Base-by-base conservation (phyloP, 2,329 filamentous ascomycete species). In the Aspergillaceae sp. region DNA sequence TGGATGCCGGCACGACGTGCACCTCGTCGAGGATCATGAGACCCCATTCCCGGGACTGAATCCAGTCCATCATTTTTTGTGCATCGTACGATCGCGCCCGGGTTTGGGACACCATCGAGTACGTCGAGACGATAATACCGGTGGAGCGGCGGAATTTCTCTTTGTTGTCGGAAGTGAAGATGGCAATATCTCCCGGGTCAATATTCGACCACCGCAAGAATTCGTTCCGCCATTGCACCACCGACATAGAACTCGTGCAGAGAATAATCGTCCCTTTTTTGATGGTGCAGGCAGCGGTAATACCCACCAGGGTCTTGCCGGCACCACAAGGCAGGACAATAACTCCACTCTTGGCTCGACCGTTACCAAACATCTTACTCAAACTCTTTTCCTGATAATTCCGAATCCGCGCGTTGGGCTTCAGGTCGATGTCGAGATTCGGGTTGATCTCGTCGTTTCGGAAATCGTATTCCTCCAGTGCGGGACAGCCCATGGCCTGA, bases 171-270 rank as follows among this genome's bases (percentile, higher is more conserved):
- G 90, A 91, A 0, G 92, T 96, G 66, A 98, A 98, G 45, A 94
- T 83, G 29, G 90, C 88, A 59, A 98, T 90, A 60, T 96, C 89
- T 55, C 91, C 84, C 0, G 90, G 88, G 56, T 90, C 86, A 51
- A 94, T 94, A 61, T 97, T 97, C n/a, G 90, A 96, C 92, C 92
- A 98, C 58, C 96, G 95, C 52, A 97, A 72, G 62, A 98, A 98
- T 62, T 98, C 92, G 50, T 92, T 84, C 49, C 89, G 78, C 92
- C 92, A 98, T 66, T 98, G 92, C 19, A 94, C 85, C 4, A 94
- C 92, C 5, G 89, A 96, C 91, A 98, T 98, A 45, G 88, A 91
- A 62, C 88, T 95, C 2, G 92, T 98, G 70, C 89, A 95, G 19
- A 98, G 80, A 5, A 98, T 88, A 47, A 98, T 91, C 26, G 90